phyloP scores from a whole-genome alignment of 768 basidiomycete genomes.

The Naganishia antarctica region DNA sequence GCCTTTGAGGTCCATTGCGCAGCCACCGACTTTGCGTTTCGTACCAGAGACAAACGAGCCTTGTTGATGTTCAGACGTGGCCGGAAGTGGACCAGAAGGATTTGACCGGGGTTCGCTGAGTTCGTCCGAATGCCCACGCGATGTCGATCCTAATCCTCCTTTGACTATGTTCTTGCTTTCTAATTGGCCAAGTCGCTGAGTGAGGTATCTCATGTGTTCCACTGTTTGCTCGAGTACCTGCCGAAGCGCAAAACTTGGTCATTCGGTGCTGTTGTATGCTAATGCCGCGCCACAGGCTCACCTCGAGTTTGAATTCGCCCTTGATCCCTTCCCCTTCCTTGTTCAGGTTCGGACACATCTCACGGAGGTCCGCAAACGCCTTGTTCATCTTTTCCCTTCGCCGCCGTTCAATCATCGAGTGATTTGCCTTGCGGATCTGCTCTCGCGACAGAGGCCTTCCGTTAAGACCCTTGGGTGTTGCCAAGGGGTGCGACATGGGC shows the following conservation, averaged over 20 bases:
- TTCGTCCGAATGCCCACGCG: neutral
- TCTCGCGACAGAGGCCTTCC: conserved; percentile 54
- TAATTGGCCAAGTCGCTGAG: conserved; percentile 56
- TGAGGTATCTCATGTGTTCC: conserved; percentile 66
- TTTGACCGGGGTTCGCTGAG: no score
- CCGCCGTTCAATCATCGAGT: conserved; percentile 90
- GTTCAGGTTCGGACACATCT: conserved; percentile 62
- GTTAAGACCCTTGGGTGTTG: neutral
- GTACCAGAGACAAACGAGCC: neutral
- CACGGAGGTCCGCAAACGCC: conserved; percentile 68
- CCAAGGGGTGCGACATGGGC: neutral
- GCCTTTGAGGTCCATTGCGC: neutral
- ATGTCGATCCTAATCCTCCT: neutral
- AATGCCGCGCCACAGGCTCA: conserved; percentile 42
- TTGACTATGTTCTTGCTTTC: conserved; percentile 37
- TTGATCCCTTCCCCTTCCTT: conserved; percentile 61
- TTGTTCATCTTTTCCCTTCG: conserved; percentile 93
- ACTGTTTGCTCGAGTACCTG: conserved; percentile 68
- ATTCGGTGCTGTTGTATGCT: neutral
- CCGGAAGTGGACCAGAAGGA: neutral
- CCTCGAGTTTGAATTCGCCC: conserved; percentile 89
- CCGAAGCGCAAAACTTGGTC: neutral
- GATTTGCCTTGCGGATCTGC: conserved; percentile 83
- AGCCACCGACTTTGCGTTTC: conserved; percentile 2
- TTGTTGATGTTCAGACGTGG: neutral